Percentiles rank a stretch among this genome's conserved stretches.
phyloP scores from a whole-genome alignment of 2,329 filamentous ascomycete species.

The Verruconis gallopava region DNA sequence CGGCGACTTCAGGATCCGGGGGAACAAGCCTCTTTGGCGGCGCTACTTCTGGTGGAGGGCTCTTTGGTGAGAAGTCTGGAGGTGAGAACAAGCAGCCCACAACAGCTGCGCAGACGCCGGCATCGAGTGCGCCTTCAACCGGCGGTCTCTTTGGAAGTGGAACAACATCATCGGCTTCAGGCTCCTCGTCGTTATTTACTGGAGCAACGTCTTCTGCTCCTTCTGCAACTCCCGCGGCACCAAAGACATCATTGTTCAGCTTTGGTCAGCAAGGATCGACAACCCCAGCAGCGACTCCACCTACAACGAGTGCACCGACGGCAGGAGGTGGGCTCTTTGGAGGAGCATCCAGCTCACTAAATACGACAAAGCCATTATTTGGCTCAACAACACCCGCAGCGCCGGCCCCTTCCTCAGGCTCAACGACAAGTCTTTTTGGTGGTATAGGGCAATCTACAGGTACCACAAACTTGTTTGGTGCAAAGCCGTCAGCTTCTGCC shows the following conservation, averaged over 20 bases:
- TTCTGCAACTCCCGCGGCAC: constrained; percentile 6
- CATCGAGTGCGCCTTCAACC: constrained; percentile 1
- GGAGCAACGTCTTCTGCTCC: background rate
- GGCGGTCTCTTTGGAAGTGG: constrained; percentile 5
- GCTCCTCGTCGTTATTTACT: constrained; percentile 2
- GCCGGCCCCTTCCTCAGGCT: constrained; percentile 4
- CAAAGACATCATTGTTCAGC: constrained; percentile 7
- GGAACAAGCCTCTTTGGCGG: background rate
- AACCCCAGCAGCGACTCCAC: constrained; percentile 9
- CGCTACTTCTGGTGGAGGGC: background rate
- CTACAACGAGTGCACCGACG: constrained; percentile 3
- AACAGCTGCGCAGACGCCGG: background rate
- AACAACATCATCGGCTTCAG: constrained; percentile 1
- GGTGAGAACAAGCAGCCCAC: background rate
- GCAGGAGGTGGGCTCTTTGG: constrained; percentile 3
- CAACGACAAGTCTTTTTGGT: constrained; percentile 1
- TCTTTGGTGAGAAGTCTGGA: background rate
- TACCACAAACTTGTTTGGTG: constrained; percentile 4
- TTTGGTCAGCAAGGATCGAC: constrained; percentile 5
- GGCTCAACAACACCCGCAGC: constrained; percentile 9
- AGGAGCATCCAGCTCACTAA: background rate
- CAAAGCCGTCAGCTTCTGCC: constrained; percentile 2
- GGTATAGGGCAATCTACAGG: background rate
- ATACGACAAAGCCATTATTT: constrained; percentile 3
- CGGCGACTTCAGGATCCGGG: background rate